phyloP scores from a whole-genome alignment of 2,329 filamentous ascomycete species.

The Colletotrichum nymphaeae region DNA sequence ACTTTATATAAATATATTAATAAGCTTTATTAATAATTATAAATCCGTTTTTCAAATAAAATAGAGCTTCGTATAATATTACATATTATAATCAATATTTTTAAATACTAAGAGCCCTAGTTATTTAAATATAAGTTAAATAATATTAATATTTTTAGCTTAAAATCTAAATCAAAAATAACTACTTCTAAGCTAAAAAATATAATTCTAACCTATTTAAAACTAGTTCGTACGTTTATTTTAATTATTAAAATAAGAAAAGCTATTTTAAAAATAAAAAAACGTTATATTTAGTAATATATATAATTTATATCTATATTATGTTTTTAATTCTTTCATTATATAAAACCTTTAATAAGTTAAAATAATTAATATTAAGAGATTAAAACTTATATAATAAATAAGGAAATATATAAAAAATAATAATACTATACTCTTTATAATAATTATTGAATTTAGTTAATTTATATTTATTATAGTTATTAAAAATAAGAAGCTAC shows the following conservation, averaged over 20 bases:
- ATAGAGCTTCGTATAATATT: too few relatives aligned
- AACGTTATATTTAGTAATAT: neutral
- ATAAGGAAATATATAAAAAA: neutral
- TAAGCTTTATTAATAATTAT: neutral
- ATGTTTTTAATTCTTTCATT: neutral
- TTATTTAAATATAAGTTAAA: neutral
- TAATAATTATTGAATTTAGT: neutral
- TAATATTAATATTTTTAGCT: neutral
- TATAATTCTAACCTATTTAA: neutral
- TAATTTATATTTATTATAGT: neutral
- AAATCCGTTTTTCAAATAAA: neutral
- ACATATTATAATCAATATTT: neutral
- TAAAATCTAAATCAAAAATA: neutral
- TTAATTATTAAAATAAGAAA: neutral
- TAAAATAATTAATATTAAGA: neutral
- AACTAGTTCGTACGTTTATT: neutral
- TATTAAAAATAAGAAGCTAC: neutral
- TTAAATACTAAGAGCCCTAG: neutral
- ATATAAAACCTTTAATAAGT: too few relatives aligned
- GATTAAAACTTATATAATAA: neutral
- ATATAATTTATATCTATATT: too few relatives aligned
- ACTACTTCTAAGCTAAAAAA: neutral
- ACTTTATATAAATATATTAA: neutral
- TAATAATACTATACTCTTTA: neutral
- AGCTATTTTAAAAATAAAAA: neutral